A percentile compares a stretch with the other conserved stretches of the same genome.
These are phyloP conservation scores for Fremontodendron californicum DNA, from an alignment of 345 rosid species.

Conservation along the genomic window DNA sequence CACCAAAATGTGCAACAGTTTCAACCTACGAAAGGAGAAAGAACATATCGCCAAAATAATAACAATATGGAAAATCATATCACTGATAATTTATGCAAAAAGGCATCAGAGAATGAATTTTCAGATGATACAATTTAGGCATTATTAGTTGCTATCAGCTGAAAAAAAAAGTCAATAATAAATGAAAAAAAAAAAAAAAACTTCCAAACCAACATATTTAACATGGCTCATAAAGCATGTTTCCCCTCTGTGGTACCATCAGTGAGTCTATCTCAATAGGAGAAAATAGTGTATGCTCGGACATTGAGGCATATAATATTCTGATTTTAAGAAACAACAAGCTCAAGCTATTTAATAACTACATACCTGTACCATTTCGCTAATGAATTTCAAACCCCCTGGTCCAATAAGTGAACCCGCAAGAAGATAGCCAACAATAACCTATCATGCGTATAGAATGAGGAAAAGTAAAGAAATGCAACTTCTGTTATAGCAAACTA, in stretches of 20 bases:
- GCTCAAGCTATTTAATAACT: background rate
- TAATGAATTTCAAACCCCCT: conserved; percentile 93
- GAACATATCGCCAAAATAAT: conserved; percentile 14
- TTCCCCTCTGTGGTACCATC: background rate
- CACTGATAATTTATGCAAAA: background rate
- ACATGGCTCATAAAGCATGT: background rate
- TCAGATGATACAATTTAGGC: background rate
- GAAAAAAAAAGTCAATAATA: background rate
- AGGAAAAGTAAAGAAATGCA: background rate
- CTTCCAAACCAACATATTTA: background rate
- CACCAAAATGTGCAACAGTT: conserved; percentile 97
- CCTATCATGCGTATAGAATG: conserved; percentile 35
- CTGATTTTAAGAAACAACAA: background rate
- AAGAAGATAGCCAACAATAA: conserved; percentile 96
- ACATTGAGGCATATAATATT: background rate
- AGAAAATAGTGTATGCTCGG: background rate
- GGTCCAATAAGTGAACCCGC: conserved; percentile 97
- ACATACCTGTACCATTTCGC: conserved; percentile 98
- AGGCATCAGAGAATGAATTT: conserved; percentile 6
- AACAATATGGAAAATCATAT: conserved; percentile 1
- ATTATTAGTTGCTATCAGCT: background rate
- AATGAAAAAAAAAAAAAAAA: background rate
- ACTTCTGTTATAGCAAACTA: background rate
- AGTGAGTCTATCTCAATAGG: background rate
- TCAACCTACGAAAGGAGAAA: conserved; percentile 54